Evolutionary conservation across 1,139 yeast species (phyloP).

Genomic region (Kodamaea sp.): DNA sequence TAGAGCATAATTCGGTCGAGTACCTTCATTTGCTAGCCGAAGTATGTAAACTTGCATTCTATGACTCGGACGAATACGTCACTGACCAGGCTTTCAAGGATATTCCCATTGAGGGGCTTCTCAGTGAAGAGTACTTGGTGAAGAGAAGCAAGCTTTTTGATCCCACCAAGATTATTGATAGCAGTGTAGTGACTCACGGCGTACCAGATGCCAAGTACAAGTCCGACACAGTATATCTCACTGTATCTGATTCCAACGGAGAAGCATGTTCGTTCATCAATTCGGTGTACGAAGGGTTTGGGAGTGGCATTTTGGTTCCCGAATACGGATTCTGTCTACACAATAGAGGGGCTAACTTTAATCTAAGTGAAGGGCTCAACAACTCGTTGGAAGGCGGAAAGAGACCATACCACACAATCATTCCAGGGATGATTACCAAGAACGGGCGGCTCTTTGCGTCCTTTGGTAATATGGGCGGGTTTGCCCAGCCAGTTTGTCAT

Average conservation of each 20-base stretch:
- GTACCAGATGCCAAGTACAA: conserved; percentile 64
- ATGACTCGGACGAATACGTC: conserved; percentile 75
- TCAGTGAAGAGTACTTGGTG: conserved; percentile 46
- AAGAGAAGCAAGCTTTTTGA: conserved; percentile 52
- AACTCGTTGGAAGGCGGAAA: conserved; percentile 70
- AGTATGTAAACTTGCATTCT: conserved; percentile 69
- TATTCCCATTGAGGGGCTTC: conserved; percentile 35
- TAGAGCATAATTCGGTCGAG: conserved; percentile 69
- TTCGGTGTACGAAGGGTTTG: conserved; percentile 72
- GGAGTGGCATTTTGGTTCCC: conserved; percentile 69
- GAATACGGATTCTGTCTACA: conserved; percentile 72
- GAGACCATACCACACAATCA: conserved; percentile 82
- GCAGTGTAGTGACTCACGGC: conserved; percentile 48
- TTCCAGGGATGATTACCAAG: conserved; percentile 73
- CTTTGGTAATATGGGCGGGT: conserved; percentile 88
- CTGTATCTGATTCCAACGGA: conserved; percentile 70
- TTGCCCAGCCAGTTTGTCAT: conserved; percentile 86
- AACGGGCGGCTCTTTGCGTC: conserved; percentile 58
- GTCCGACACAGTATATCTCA: conserved; percentile 77
- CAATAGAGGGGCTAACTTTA: conserved; percentile 77
- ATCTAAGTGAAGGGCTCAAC: conserved; percentile 54
- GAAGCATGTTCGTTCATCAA: conserved; percentile 83
- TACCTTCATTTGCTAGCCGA: conserved; percentile 72
- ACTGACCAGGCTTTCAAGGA: conserved; percentile 56
- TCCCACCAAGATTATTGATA: conserved; percentile 39